A percentile compares a stretch with the other conserved stretches of the same genome.
These are phyloP conservation scores for Tetrastigma voinierianum DNA, from an alignment of 164 flowering plant genomes.

Conservation along the genomic window DNA sequence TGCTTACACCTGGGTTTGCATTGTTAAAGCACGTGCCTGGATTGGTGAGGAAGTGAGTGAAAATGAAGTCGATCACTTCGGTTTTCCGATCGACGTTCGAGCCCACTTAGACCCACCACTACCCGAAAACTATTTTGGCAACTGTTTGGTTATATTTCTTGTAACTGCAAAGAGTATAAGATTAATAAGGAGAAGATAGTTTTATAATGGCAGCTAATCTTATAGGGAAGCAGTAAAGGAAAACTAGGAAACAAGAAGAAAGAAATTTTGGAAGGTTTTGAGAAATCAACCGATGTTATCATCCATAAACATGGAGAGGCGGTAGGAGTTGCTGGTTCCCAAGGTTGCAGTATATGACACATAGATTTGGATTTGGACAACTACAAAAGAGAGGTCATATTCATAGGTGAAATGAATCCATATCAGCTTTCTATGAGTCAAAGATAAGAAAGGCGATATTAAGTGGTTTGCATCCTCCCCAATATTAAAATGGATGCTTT, in stretches of 20 bases:
- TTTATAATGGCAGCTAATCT: conserved; percentile 16
- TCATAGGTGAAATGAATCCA: too few relatives aligned
- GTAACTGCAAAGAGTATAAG: not conserved
- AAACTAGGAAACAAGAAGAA: not conserved
- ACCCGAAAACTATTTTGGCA: conserved; percentile 32
- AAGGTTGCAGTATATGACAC: too few relatives aligned
- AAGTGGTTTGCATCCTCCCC: too few relatives aligned
- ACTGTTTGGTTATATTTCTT: conserved; percentile 9
- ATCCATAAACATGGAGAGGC: too few relatives aligned
- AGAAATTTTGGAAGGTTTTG: not conserved
- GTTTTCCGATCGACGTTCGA: conserved; percentile 22
- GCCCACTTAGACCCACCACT: conserved; percentile 22
- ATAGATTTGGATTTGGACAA: too few relatives aligned
- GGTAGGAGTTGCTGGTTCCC: too few relatives aligned
- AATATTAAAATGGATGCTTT: too few relatives aligned
- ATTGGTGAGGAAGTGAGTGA: not conserved
- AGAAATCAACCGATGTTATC: not conserved
- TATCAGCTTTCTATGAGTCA: too few relatives aligned
- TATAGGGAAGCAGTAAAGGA: conserved; percentile 12
- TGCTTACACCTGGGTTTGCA: conserved; percentile 30
- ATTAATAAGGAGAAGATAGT: conserved; percentile 24
- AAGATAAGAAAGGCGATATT: too few relatives aligned
- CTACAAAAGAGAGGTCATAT: too few relatives aligned
- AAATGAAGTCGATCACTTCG: not conserved
- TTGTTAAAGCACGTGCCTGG: conserved; percentile 10